phyloP scores from a whole-genome alignment of 257 asterid species.

The Plantago elongata region DNA sequence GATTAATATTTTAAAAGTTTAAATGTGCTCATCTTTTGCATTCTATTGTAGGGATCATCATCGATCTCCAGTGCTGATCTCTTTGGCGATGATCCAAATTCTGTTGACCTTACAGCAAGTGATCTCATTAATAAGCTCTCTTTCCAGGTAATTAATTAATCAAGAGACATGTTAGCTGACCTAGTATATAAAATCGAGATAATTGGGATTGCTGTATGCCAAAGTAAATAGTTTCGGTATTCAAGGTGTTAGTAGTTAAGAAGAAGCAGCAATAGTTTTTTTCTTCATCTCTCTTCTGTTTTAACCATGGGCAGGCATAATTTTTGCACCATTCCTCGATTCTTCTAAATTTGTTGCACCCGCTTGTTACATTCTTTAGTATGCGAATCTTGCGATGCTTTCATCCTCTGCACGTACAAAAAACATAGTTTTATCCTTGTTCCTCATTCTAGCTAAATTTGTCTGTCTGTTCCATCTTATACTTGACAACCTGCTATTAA shows the following conservation, averaged over 20 bases:
- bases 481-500: neutral
- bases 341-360: neutral
- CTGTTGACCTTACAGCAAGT: constrained; percentile 60
- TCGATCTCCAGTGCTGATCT: constrained; percentile 96
- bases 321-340: neutral
- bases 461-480: neutral
- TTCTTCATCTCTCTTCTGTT: too few relatives aligned
- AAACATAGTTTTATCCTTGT: neutral
- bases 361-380: too few relatives aligned
- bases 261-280: neutral
- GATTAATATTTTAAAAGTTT: neutral
- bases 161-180: too few relatives aligned
- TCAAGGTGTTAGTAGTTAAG: neutral
- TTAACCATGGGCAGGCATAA: too few relatives aligned
- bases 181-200: too few relatives aligned
- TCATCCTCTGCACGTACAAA: too few relatives aligned
- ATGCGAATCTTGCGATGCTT: too few relatives aligned
- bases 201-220: neutral
- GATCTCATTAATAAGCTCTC: constrained; percentile 86
- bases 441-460: too few relatives aligned
- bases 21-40: neutral
- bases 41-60: constrained; percentile 62
- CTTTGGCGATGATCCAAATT: constrained; percentile 47
- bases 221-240: neutral
- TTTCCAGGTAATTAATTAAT: constrained; percentile 62